Percentiles rank a stretch among this genome's conserved stretches.
phyloP scores from a whole-genome alignment of 306 rosid species.

The Herpetospermum pedunculosum region DNA sequence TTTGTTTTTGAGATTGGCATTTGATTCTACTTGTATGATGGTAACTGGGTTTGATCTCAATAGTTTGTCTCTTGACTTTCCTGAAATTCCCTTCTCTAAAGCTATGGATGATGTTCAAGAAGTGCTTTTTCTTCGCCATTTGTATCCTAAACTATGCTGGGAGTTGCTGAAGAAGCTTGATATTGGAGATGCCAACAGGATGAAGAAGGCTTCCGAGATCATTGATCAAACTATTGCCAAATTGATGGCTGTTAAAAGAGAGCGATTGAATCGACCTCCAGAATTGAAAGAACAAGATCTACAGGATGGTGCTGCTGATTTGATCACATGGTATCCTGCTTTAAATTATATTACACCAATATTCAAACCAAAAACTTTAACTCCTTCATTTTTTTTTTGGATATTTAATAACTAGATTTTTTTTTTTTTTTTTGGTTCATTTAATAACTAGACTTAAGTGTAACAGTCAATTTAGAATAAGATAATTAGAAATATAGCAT shows the following conservation, averaged over 20 bases:
- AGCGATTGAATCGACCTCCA: neutral
- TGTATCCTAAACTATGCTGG: slow-evolving; percentile 9
- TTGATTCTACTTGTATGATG: slow-evolving; percentile 23
- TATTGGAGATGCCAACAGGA: slow-evolving; percentile 3
- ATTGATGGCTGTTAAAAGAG: slow-evolving; percentile 1
- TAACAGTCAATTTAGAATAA: too few species aligned
- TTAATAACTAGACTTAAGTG: too few species aligned
- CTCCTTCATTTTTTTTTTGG: too few species aligned
- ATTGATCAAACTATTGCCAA: slow-evolving; percentile 5
- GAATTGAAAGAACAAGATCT: neutral
- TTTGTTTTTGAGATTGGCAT: slow-evolving; percentile 22
- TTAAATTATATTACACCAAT: too few species aligned
- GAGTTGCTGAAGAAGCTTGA: neutral
- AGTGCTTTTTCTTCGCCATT: slow-evolving; percentile 17
- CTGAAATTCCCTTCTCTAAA: slow-evolving; percentile 17
- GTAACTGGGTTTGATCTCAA: slow-evolving; percentile 29
- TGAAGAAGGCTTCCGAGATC: slow-evolving; percentile 1
- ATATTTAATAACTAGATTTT: too few species aligned
- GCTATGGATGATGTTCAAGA: slow-evolving; percentile 29
- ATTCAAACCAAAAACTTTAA: too few species aligned
- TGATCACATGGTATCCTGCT: slow-evolving; percentile 24
- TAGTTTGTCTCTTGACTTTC: slow-evolving; percentile 22
- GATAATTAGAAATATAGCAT: too few species aligned
- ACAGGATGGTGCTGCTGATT: slow-evolving; percentile 9
- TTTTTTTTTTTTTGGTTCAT: too few species aligned